Evolutionary conservation across 352 stramenopile genomes (phyloP).

Genomic region (Globisporangium cederbergense): DNA sequence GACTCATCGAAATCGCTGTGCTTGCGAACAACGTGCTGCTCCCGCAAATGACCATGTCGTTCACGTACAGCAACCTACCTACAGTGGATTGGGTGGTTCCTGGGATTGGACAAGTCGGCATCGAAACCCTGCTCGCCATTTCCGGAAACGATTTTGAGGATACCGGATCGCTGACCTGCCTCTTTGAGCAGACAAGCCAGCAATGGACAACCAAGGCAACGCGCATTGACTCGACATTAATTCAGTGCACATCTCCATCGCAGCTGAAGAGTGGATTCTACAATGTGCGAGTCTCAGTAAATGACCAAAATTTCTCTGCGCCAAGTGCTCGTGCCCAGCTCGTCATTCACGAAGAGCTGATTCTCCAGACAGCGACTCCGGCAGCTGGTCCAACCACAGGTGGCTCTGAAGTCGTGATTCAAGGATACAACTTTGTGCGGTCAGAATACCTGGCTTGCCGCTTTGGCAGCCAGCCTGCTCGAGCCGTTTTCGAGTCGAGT

Average conservation of each 20-base stretch:
- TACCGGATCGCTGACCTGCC: neutral
- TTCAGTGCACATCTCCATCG: slow-evolving; percentile 1
- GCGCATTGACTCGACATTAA: slow-evolving; percentile 10
- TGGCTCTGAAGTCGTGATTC: neutral
- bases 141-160: slow-evolving; percentile 9
- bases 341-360: slow-evolving; percentile 1
- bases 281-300: slow-evolving; percentile 9
- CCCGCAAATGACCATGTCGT: slow-evolving; percentile 4
- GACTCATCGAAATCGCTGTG: slow-evolving; percentile 2
- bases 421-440: neutral
- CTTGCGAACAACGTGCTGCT: slow-evolving; percentile 3
- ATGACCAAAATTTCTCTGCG: slow-evolving; percentile 8
- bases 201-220: slow-evolving; percentile 1
- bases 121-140: slow-evolving; percentile 1
- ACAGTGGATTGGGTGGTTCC: slow-evolving; percentile 3
- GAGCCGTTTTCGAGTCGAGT: slow-evolving; percentile 6
- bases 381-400: slow-evolving; percentile 5
- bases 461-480: slow-evolving; percentile 4
- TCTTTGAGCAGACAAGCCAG: slow-evolving; percentile 7
- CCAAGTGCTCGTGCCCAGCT: slow-evolving; percentile 2
- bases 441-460: slow-evolving; percentile 6
- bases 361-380: neutral
- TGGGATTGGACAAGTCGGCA: slow-evolving; percentile 1
- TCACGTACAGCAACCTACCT: neutral
- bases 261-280: slow-evolving; percentile 4